Percentiles rank a stretch among this genome's conserved stretches.
These are phyloP conservation scores for Senna siamea DNA, from an alignment of 306 rosid species.

Conservation along the genomic window DNA sequence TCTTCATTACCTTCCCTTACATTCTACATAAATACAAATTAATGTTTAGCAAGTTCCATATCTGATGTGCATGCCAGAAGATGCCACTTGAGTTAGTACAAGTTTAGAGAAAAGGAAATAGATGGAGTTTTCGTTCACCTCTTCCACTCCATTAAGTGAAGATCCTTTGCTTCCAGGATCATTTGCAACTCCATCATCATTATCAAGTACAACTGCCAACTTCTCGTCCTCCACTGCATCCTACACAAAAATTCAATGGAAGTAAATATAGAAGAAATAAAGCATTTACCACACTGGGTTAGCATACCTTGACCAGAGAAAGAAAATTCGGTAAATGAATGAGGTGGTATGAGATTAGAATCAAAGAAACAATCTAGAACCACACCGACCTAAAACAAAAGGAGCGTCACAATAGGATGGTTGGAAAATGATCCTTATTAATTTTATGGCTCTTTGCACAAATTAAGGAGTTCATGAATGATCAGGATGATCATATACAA, in stretches of 20 bases:
- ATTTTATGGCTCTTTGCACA: constrained; percentile 24
- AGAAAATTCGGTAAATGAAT: not conserved
- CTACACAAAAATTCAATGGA: constrained; percentile 50
- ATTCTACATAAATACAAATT: constrained; percentile 46
- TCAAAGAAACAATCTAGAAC: constrained; percentile 32
- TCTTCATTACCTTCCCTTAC: constrained; percentile 52
- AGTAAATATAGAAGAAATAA: constrained; percentile 41
- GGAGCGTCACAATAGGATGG: not conserved
- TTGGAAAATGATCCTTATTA: constrained; percentile 14
- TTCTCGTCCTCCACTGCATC: constrained; percentile 47
- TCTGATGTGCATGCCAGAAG: constrained; percentile 21
- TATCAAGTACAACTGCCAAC: constrained; percentile 49
- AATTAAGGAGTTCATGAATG: constrained; percentile 15
- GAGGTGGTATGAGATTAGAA: constrained; percentile 26
- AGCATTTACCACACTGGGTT: constrained; percentile 29
- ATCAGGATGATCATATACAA: constrained; percentile 30
- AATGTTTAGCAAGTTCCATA: constrained; percentile 31
- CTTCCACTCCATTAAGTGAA: constrained; percentile 48
- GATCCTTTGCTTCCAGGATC: constrained; percentile 46
- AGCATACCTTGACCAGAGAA: constrained; percentile 17
- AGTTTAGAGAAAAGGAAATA: constrained; percentile 13
- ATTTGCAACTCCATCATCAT: constrained; percentile 36
- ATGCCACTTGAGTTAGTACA: constrained; percentile 28
- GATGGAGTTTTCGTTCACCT: constrained; percentile 47
- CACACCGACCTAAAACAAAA: not conserved